Evolutionary conservation across 2,329 filamentous ascomycete species (phyloP), one percentile per base, ranked within the genome.

Genomic region (Paecilomyces sp.): DNA sequence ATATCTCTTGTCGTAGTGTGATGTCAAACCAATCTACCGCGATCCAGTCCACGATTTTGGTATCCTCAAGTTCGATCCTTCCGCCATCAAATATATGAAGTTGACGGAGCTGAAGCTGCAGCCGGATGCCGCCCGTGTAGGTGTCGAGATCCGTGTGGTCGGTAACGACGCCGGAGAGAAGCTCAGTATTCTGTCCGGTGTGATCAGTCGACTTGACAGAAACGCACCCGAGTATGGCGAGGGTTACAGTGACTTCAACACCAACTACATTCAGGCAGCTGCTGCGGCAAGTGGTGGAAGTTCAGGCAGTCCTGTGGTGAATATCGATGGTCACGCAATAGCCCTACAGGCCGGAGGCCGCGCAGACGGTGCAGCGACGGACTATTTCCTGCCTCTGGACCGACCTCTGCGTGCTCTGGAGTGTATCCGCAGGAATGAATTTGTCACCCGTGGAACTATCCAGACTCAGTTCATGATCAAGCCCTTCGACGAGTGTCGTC

Each of bases 141-240:
- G 94, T 58, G 87, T 90, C 13, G 94, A 99, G 77, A 97, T 99
- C 66, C 85, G 95, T 66, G 94, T 99, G 1, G 94, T 99, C 5
- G 94, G 94, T 78, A 99, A 99, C 75, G 94, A 99, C 80, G 94
- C 94, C 31, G 94, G 94, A 65, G 94, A 99, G 75, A 99, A 99
- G 78, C 86, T 99, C 66, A 97, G 92, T 80, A 99, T 99, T 68
- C 80, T 99, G 60, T 97, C 94, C 5, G 94, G 94, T 68, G 93
- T 99, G 59, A 99, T 99, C 74, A 96, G 92, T 77, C 88, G 94
- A 68, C 81, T 99, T 61, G 94, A 99, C 70, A 86, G 94, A 66
- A 99, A 99, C 76, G 95, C 95, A 1, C 94, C 94, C 15, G 94
- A 99, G 70, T 97, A 99, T 68, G 93, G 93, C 59, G 94, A 97